Conservation (phyloP, 1,284 basidiomycete species). For the Tetrapyrgos nigripes region DNA sequence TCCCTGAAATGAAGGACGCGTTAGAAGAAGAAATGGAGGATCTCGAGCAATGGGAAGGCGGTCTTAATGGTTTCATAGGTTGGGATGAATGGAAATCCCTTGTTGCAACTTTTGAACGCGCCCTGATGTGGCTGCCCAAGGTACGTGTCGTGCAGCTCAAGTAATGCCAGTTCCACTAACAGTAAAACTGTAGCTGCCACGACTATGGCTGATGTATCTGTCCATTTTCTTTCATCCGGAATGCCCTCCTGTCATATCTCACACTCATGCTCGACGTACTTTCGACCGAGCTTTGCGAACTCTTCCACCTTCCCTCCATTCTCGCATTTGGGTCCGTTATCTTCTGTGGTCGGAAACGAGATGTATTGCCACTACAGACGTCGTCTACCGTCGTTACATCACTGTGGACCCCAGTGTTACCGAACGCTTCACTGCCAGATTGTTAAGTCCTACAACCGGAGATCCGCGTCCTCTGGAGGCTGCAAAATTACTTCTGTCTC, state of each 20-base stretch:
- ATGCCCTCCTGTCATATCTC: conserved; percentile 85
- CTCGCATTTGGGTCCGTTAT: conserved; percentile 93
- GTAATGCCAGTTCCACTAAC: conserved; percentile 14
- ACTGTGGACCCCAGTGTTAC: conserved; percentile 86
- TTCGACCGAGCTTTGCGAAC: conserved; percentile 96
- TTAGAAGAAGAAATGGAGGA: conserved; percentile 85
- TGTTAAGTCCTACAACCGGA: conserved; percentile 72
- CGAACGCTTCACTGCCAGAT: conserved; percentile 81
- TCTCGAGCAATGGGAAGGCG: conserved; percentile 82
- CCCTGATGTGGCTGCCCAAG: conserved; percentile 92
- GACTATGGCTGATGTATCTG: conserved; percentile 93
- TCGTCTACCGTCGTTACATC: conserved; percentile 92
- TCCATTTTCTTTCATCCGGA: conserved; percentile 90
- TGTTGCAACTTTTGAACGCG: conserved; percentile 90
- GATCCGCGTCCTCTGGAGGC: conserved; percentile 90
- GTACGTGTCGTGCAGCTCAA: conserved; percentile 51
- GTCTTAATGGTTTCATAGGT: conserved; percentile 87
- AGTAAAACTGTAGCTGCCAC: conserved; percentile 73
- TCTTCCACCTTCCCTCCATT: conserved; percentile 93
- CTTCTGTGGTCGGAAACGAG: conserved; percentile 91
- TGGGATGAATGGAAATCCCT: conserved; percentile 96
- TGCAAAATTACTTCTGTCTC: conserved; percentile 85
- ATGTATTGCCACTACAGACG: conserved; percentile 86
- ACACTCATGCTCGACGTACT: conserved; percentile 91
- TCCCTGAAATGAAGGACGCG: conserved; percentile 88